Conservation (phyloP, 192 early-diverging fungal species). For the Linnemannia zychae region DNA sequence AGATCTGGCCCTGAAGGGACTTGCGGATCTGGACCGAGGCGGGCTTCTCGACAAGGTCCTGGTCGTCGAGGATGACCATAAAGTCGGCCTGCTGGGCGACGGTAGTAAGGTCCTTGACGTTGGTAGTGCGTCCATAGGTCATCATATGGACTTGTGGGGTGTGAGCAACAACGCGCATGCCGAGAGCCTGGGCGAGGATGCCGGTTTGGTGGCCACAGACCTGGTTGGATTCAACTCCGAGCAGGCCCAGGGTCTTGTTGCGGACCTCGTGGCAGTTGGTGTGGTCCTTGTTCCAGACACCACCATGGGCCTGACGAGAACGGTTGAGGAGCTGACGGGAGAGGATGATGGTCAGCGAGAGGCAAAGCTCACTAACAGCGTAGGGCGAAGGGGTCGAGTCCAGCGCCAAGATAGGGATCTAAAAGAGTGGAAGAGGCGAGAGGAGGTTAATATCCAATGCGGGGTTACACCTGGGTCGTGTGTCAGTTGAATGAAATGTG, state of each 20-base stretch:
- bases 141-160: slow-evolving; percentile 52
- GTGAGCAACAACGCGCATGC: slow-evolving; percentile 50
- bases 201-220: slow-evolving; percentile 49
- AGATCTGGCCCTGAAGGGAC: slow-evolving; percentile 41
- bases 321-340: slow-evolving; percentile 50
- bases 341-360: slow-evolving; percentile 56
- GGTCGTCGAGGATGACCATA: slow-evolving; percentile 50
- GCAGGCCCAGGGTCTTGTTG: slow-evolving; percentile 47
- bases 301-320: slow-evolving; percentile 40
- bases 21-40: slow-evolving; percentile 44
- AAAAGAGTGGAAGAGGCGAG: neutral
- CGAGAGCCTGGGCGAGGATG: slow-evolving; percentile 52
- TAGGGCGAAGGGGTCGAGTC: slow-evolving; percentile 55
- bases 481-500: neutral
- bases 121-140: slow-evolving; percentile 51
- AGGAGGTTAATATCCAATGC: neutral
- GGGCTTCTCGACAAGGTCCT: slow-evolving; percentile 43
- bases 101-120: slow-evolving; percentile 48
- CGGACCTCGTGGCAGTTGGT: slow-evolving; percentile 55
- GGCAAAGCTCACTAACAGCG: slow-evolving; percentile 55
- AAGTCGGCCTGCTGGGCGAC: slow-evolving; percentile 51
- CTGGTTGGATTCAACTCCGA: slow-evolving; percentile 48
- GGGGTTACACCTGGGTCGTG: neutral
- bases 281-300: slow-evolving; percentile 56
- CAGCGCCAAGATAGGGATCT: slow-evolving; percentile 50